Evolutionary conservation across 2,329 filamentous ascomycete genomes (phyloP).

Genomic region (Gaeumannomyces sp.): DNA sequence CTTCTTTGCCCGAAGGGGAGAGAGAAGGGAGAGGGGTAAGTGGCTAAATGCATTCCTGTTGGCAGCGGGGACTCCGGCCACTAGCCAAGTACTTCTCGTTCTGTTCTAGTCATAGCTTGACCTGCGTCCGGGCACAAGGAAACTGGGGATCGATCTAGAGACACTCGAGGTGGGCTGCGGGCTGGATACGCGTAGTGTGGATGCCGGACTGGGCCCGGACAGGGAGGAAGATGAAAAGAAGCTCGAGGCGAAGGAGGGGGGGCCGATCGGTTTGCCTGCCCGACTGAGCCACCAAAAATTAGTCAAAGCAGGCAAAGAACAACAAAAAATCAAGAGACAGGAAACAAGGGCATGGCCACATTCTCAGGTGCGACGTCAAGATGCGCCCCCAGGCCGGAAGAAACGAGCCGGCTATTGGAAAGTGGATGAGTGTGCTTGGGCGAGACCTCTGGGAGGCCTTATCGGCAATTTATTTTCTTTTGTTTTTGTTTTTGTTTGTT

Average conservation of each 20-base stretch:
- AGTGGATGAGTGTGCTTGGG: neutral
- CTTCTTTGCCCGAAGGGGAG: neutral
- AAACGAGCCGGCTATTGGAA: neutral
- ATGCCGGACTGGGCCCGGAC: neutral
- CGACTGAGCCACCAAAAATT: neutral
- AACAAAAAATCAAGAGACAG: neutral
- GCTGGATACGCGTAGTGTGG: conserved; percentile 2
- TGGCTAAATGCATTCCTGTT: neutral
- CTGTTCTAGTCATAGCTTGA: neutral
- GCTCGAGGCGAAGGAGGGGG: neutral
- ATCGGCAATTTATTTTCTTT: neutral
- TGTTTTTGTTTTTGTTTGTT: conserved; percentile 1
- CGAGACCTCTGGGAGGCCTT: neutral
- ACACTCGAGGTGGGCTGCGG: conserved; percentile 9
- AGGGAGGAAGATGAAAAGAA: neutral
- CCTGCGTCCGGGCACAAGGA: neutral
- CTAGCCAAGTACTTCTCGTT: neutral
- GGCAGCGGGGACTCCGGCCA: no score
- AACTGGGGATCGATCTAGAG: neutral
- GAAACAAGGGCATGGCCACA: neutral
- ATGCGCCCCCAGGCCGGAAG: no score
- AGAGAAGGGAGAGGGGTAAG: neutral
- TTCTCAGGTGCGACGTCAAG: no score
- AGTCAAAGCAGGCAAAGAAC: neutral
- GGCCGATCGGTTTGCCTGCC: neutral